Conservation (phyloP, 495 filamentous ascomycete genomes). For the Xylaria curta region DNA sequence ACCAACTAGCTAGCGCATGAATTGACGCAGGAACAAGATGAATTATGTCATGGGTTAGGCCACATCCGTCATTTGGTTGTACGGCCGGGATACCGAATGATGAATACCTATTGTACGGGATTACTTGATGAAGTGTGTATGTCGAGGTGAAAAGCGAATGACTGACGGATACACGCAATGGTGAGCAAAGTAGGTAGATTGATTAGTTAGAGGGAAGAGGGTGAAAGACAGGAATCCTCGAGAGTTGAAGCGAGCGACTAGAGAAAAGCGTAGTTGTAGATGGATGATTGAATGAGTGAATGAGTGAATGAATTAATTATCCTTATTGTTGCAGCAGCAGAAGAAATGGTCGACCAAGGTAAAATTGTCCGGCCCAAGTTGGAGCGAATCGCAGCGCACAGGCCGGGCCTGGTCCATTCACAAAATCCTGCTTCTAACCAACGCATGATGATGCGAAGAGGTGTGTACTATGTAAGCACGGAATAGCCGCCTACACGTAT, state of each 20-base stretch:
- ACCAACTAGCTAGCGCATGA: neutral
- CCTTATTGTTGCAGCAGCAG: slow-evolving; percentile 12
- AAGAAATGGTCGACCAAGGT: neutral
- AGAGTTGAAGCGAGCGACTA: neutral
- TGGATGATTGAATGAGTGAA: too few relatives aligned
- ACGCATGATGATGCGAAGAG: slow-evolving; percentile 15
- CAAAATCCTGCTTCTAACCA: slow-evolving; percentile 12
- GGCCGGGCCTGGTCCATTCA: neutral
- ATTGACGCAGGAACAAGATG: slow-evolving; percentile 2
- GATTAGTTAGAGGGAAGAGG: neutral
- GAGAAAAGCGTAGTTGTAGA: neutral
- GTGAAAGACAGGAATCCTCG: neutral
- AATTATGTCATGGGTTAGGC: slow-evolving; percentile 14
- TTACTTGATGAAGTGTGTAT: neutral
- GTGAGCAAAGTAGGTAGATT: neutral
- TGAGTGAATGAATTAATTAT: neutral
- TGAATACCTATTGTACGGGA: neutral
- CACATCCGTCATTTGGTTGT: neutral
- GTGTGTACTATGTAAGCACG: slow-evolving; percentile 4
- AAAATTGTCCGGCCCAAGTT: too few relatives aligned
- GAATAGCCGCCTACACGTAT: slow-evolving; percentile 7
- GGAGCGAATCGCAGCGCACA: slow-evolving; percentile 2
- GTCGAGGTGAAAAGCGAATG: slow-evolving; percentile 14
- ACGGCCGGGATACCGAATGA: neutral
- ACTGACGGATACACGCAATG: slow-evolving; percentile 6